Evolutionary conservation across 257 asterid genomes (phyloP), one percentile per base, ranked within the genome.

Genomic region (Nicotiana sylvestris): DNA sequence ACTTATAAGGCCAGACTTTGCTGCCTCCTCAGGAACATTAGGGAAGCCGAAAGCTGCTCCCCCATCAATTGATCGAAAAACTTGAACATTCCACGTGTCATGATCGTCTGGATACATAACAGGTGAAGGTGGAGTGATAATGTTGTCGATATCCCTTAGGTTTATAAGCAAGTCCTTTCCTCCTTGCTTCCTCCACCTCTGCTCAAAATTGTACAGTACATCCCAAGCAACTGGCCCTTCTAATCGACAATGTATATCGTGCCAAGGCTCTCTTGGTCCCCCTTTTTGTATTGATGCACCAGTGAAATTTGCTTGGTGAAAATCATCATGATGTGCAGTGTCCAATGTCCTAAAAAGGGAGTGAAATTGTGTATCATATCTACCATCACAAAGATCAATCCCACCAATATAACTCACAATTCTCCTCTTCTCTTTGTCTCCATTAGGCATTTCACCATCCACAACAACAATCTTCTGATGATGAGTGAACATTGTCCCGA

Each of bases 241-340:
- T 6, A 81, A 16, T 72, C 66, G 74, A 32, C 66, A 81, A 81
- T 81, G 83, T 30, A 81, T 66, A 35, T 81, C 83, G 7, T 81
- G 83, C 83, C 83, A 81, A 66, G 83, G 83, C 83, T 81, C 83
- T 58, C 83, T 81, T 25, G 83, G 83, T 9, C 83, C 83, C 0
- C 83, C 83, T 53, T 81, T 81, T 12, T 29, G 30, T 29, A 81
- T 81, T 9, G 83, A 18, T 9, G 83, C 29, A 81, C 83, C 83
- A 49, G 79, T 43, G 49, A 81, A 81, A 81, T 81, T 81, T 72
- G 78, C 37, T 72, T 72, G 78, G 60, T 72, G 78, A 72, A 72
- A 72, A 72, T 72, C 78, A 72, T 66, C 66, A 65, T 81, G 77
- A 18, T 81, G 83, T 25, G 78, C 78, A 15, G 83, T 66, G 62